Evolutionary conservation across 768 basidiomycete species (phyloP), one percentile per base, ranked within the genome.

Genomic region (Hortiboletus campestris): DNA sequence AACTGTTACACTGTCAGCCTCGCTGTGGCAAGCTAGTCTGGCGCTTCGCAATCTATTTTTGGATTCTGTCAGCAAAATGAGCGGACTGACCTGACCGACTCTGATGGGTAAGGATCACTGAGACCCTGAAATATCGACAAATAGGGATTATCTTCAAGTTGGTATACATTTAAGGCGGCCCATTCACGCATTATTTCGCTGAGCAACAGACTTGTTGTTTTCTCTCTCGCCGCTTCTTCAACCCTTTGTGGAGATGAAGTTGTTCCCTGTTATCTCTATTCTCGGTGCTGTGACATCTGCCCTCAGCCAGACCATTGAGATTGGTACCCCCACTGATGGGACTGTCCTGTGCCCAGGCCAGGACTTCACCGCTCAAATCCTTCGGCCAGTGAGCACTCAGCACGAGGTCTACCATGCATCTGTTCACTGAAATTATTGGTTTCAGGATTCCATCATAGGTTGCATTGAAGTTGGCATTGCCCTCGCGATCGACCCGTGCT

Each of bases 381-480:
- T 59, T 38, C 16, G 36, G 22, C 69, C 70, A 3, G 69, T 71
- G 42, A 50, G 68, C 31, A 6, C 40, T 25, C 31, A 13, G 16
- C 3, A 19, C 29, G 19, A 31, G n/a, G n/a, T 47, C 10, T 12
- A 20, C 22, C 17, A 4, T 25, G 9, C 11, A 19, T 11, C n/a
- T 11, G 17, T 35, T 39, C 20, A 36, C 32, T 38, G 14, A 49
- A 16, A 14, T 32, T 6, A 7, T 16, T 16, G 1, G 14, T 28
- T 52, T 8, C n/a, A 72, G 69, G 17, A 0, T 25, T 70, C 68
- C 20, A 29, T 63, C 1, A 50, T 35, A 14, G 43, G 41, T 6
- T 62, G 62, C 46, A 59, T 57, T 44, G 65, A 71, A 46, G 66
- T 71, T 17, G 69, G 70, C 32, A 72, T 70, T 14, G 70, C 70